Conservation (phyloP, 2,329 filamentous ascomycete species). For the Fusarium gaditjirri region DNA sequence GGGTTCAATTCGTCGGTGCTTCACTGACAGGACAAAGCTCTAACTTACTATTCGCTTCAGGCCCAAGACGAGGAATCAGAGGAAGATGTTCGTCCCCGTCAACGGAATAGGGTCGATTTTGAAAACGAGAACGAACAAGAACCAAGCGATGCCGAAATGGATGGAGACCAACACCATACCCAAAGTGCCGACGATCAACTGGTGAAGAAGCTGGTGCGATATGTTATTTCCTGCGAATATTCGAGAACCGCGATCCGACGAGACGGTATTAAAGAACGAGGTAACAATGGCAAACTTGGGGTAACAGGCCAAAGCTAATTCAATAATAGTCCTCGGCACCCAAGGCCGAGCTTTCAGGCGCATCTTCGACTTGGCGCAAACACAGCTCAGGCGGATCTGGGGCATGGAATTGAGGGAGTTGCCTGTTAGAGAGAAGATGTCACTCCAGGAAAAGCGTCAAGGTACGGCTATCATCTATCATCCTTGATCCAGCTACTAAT, state of each 20-base stretch:
- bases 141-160: slow-evolving; percentile 53
- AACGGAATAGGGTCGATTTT: slow-evolving; percentile 46
- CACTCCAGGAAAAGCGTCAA: slow-evolving; percentile 79
- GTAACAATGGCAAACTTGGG: slow-evolving; percentile 48
- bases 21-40: slow-evolving; percentile 16
- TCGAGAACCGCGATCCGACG: slow-evolving; percentile 68
- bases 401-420: slow-evolving; percentile 95
- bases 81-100: slow-evolving; percentile 47
- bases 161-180: slow-evolving; percentile 45
- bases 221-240: slow-evolving; percentile 73
- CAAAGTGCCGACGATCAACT: slow-evolving; percentile 61
- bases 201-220: slow-evolving; percentile 75
- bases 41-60: slow-evolving; percentile 17
- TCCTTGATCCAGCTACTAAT: background rate
- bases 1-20: slow-evolving; percentile 26
- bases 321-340: slow-evolving; percentile 72
- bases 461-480: slow-evolving; percentile 56
- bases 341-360: slow-evolving; percentile 76
- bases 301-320: slow-evolving; percentile 8
- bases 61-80: slow-evolving; percentile 48
- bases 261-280: slow-evolving; percentile 72
- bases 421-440: slow-evolving; percentile 82
- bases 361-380: slow-evolving; percentile 82
- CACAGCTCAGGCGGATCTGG: slow-evolving; percentile 75
- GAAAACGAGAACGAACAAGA: slow-evolving; percentile 46